Evolutionary conservation across 257 asterid species (phyloP), one percentile per base, ranked within the genome.

Genomic region (Eucommia ulmoides): DNA sequence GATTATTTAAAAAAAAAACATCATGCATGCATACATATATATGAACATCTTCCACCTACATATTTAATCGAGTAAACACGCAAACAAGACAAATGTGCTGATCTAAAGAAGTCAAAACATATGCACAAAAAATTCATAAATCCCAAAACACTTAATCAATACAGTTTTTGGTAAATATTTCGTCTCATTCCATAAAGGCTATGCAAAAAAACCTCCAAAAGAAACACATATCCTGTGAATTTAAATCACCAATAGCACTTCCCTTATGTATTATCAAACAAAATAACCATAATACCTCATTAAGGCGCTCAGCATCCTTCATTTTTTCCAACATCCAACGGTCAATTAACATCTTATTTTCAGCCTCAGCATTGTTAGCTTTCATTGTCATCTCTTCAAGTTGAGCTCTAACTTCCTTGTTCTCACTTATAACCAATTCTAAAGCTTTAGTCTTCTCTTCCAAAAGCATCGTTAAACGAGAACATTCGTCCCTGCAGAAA

Each of bases 261-360:
- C n/a, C n/a, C 38, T 29, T 29, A 29, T 29, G 7, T 5, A 7
- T 5, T 29, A 29, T 29, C 38, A 59, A 55, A 29, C 24, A 29
- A 51, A 42, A 18, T 2, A 44, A 41, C 19, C 4, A 52, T 22
- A 20, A 23, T 71, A 85, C 98, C 94, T 91, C 95, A 49, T 91
- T 91, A 26, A 91, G 74, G 53, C 87, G 88, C 53, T 86, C 98
- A 56, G 98, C 93, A 51, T 86, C 93, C 68, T 83, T 73, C 95
- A 86, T 91, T 66, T 86, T 91, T 65, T 76, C 86, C 62, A 86
- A 61, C 94, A 91, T 77, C 88, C 91, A 80, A 47, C 93, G 92
- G 59, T 91, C 98, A 60, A 91, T 65, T 61, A 91, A 70, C 70
- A 61, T 79, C 73, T 81, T 85, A 68, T 82, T 86, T 68, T 91